Evolutionary conservation across 1,284 basidiomycete genomes (phyloP), one percentile per base, ranked within the genome.

Genomic region (Leucoagaricus sp.): DNA sequence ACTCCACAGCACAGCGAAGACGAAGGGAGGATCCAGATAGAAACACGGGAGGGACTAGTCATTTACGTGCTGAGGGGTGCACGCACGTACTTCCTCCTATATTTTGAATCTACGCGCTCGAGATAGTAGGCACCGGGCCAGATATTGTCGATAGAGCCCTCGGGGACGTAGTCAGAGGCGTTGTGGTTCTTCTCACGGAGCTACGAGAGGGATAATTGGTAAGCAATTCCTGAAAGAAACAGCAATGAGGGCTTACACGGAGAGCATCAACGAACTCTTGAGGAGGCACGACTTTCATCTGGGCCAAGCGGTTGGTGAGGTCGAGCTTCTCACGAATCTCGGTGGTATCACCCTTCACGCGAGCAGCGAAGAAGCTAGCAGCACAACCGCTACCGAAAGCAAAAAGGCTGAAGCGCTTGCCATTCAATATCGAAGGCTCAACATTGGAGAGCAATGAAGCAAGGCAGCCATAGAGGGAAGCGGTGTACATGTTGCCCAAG

Each of bases 401-500:
- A 80, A 94, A 99, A 81, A 98, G 81, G 64, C 87, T 89, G 69
- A 96, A 80, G 36, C 93, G 85, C 81, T 94, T 96, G 74, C 85
- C 88, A 65, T 80, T 72, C 57, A 94, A 75, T 60, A 86, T 77
- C 15, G 80, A 74, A 7, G 90, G 85, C 63, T 85, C 82, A 42
- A 91, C 82, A 44, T 80, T 80, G 52, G 90, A 83, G 47, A 97
- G 69, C 33, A 96, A 77, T 13, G 89, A 93, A 33, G 94, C 92
- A 58, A 99, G 85, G 63, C 93, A 95, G 56, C 94, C 94, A 72
- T 96, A 98, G 26, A 99, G 81, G 44, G 94, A 96, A n/a, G 91
- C 96, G 21, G 96, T 96, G 84, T 99, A 98, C 92, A 96, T 97
- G 86, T 99, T 98, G 15, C 96, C 96, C 68, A 95, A 86, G 53